phyloP scores from a whole-genome alignment of 441 rosid genomes.

The Croton setiger region DNA sequence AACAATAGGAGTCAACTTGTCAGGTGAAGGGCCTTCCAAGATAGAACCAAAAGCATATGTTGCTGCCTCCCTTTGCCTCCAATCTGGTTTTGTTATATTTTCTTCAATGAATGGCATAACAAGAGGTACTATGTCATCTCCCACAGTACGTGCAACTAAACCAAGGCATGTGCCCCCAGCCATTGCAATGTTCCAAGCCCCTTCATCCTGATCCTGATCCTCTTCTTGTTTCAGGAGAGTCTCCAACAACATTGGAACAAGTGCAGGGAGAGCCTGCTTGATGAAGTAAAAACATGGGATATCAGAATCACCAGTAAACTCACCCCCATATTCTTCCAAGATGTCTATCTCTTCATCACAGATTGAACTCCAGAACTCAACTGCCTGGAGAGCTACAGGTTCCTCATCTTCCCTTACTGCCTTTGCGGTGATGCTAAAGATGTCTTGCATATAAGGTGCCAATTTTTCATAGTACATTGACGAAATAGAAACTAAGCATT shows the following conservation, averaged over 20 bases:
- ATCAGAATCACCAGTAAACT: constrained; percentile 59
- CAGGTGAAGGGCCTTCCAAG: constrained; percentile 55
- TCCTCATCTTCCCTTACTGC: constrained; percentile 54
- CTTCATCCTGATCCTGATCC: constrained; percentile 56
- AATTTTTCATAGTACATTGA: constrained; percentile 48
- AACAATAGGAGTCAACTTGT: constrained; percentile 41
- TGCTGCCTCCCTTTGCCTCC: constrained; percentile 70
- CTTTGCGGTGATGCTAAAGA: constrained; percentile 44
- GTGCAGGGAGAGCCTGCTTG: constrained; percentile 51
- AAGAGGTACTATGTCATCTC: constrained; percentile 48
- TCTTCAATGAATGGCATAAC: constrained; percentile 55
- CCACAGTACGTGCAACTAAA: constrained; percentile 51
- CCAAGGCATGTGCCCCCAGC: constrained; percentile 85
- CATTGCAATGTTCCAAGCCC: constrained; percentile 62
- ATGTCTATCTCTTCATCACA: constrained; percentile 77
- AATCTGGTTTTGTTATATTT: constrained; percentile 47
- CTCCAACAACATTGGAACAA: constrained; percentile 56
- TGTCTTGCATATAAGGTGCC: constrained; percentile 46
- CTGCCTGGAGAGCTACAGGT: constrained; percentile 54
- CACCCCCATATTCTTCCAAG: constrained; percentile 62
- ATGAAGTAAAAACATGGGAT: constrained; percentile 63
- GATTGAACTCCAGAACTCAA: constrained; percentile 60
- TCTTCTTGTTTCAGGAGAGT: constrained; percentile 58
- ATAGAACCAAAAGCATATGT: constrained; percentile 68
- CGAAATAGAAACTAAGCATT: constrained; percentile 54